phyloP scores from a whole-genome alignment of 768 basidiomycete species.

The Lyophyllum shimeji region DNA sequence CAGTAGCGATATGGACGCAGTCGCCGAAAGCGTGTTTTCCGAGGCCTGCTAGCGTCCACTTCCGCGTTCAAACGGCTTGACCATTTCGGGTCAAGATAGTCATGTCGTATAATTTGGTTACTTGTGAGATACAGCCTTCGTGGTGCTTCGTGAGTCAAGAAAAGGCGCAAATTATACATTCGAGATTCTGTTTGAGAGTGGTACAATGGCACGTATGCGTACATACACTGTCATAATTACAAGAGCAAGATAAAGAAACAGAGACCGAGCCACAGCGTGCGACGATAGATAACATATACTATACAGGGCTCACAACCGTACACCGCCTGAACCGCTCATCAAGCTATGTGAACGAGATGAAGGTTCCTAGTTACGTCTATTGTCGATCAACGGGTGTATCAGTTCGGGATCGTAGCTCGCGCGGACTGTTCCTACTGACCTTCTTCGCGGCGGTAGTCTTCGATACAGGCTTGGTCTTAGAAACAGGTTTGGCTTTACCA shows the following conservation, averaged over 20 bases:
- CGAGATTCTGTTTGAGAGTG: not conserved
- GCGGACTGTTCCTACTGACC: conserved; percentile 5
- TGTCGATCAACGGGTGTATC: not conserved
- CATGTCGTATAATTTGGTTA: not conserved
- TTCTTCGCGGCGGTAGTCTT: conserved; percentile 21
- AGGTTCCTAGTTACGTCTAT: not conserved
- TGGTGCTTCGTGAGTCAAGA: not conserved
- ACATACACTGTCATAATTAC: not conserved
- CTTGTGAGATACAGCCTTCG: too few relatives aligned
- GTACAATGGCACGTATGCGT: not conserved
- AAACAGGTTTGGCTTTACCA: conserved; percentile 24
- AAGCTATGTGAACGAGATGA: not conserved
- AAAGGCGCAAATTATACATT: not conserved
- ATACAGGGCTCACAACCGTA: not conserved
- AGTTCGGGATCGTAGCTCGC: not conserved
- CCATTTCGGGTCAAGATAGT: too few relatives aligned
- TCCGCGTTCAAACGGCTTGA: conserved; percentile 10
- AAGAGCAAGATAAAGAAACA: not conserved
- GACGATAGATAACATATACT: not conserved
- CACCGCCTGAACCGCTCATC: not conserved
- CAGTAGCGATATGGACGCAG: conserved; percentile 46
- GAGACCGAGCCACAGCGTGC: not conserved
- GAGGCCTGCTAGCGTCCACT: not conserved
- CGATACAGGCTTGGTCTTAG: conserved; percentile 23
- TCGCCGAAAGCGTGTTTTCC: conserved; percentile 9